Base-by-base conservation (phyloP, 495 filamentous ascomycete genomes). In the Podospora comata region DNA sequence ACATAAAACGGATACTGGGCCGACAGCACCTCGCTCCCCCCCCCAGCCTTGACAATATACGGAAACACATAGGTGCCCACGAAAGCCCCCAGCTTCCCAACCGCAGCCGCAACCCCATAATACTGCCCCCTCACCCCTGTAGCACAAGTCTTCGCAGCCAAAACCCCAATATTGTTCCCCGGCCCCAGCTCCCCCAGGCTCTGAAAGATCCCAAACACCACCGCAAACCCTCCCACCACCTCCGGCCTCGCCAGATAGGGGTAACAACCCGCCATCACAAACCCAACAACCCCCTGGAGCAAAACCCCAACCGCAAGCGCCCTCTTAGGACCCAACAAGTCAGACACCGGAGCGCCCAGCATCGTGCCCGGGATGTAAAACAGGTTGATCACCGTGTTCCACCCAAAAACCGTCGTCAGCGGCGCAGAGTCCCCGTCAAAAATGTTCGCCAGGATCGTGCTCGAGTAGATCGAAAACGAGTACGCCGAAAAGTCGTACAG, bases 101-200 rank as follows among this genome's bases (percentile, higher is more conserved):
- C 69, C 0, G 93, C 93, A 1, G 93, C 93, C 1, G 93, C 92
- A 65, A 96, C 87, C 15, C 90, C 92, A 77, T 97, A 97, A 80
- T 96, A 97, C 74, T 95, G 92, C 11, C 93, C 94, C 26, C 93
- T 84, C 39, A 97, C 89, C 13, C 89, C 88, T 4, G 94, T 97
- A 0, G 93, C 91, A 75, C 88, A 90, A 18, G 91, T 94, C 80
- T 96, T 97, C 64, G 91, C 91, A 0, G 93, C 93, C 23, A 93
- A 78, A 0, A 97, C 85, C 5, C 93, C 93, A 72, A 97, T 96
- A 77, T 97, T 97, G 79, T 97, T 89, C 30, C 93, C 94, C 0
- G 94, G 92, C 0, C 93, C 94, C 56, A 94, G 74, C 77, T 97
- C 93, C 27, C 93, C 94, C 9, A 97, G 85, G 0, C 88, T 86